Evolutionary conservation across 176 grass and related monocot genomes (phyloP).

Genomic region (Chrysopogon serrulatus): DNA sequence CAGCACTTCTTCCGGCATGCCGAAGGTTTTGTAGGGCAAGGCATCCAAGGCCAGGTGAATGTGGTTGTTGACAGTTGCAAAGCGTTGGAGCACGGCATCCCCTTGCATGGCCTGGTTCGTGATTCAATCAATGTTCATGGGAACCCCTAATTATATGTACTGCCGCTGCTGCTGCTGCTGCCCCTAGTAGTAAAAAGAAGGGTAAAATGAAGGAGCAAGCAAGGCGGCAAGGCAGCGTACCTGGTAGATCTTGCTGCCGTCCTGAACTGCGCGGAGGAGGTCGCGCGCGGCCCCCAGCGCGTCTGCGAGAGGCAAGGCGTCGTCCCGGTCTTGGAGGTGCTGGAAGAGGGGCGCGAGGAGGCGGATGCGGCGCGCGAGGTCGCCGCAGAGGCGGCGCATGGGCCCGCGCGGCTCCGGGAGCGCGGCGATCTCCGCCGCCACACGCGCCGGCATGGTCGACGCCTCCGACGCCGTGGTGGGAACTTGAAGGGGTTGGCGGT

Average conservation of each 20-base stretch:
- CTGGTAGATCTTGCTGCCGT: slow-evolving; percentile 93
- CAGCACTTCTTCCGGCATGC: slow-evolving; percentile 75
- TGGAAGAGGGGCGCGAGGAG: slow-evolving; percentile 80
- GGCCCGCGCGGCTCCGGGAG: slow-evolving; percentile 85
- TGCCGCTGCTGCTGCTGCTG: too few relatives aligned
- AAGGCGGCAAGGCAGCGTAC: slow-evolving; percentile 4
- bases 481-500: neutral
- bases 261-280: slow-evolving; percentile 54
- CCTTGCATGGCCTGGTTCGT: slow-evolving; percentile 47
- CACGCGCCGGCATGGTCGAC: slow-evolving; percentile 17
- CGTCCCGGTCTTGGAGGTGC: slow-evolving; percentile 35
- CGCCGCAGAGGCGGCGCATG: slow-evolving; percentile 61
- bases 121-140: neutral
- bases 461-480: neutral
- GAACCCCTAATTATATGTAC: too few relatives aligned
- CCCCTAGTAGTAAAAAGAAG: too few relatives aligned
- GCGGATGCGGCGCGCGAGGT: slow-evolving; percentile 75
- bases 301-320: slow-evolving; percentile 27
- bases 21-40: slow-evolving; percentile 51
- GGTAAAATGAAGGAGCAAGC: neutral
- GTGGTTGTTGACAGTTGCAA: slow-evolving; percentile 48
- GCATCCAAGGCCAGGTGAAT: slow-evolving; percentile 57
- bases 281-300: slow-evolving; percentile 54
- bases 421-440: slow-evolving; percentile 59
- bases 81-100: slow-evolving; percentile 35